Evolutionary conservation across 2,329 filamentous ascomycete species (phyloP).

Genomic region (Diplocarpon mali): DNA sequence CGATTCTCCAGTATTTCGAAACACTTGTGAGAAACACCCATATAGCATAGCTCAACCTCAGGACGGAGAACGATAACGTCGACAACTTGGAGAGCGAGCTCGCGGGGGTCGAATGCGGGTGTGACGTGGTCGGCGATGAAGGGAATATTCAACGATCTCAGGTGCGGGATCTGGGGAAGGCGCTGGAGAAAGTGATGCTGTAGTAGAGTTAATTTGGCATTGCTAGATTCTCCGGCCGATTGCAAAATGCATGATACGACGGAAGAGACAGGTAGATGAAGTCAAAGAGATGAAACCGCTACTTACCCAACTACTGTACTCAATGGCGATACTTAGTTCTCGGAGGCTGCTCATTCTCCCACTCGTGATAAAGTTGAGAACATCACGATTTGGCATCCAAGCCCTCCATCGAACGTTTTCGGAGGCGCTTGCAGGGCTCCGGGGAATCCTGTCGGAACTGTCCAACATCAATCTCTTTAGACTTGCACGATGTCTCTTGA

Average conservation of each 20-base stretch:
- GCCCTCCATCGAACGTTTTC: conserved; percentile 45
- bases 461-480: conserved; percentile 66
- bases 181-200: conserved; percentile 71
- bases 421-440: conserved; percentile 26
- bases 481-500: conserved; percentile 60
- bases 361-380: conserved; percentile 63
- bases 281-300: background rate
- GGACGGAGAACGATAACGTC: conserved; percentile 68
- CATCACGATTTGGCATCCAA: conserved; percentile 61
- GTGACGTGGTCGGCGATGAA: conserved; percentile 52
- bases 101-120: conserved; percentile 46
- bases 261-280: background rate
- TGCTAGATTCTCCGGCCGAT: too few relatives aligned
- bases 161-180: conserved; percentile 57
- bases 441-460: conserved; percentile 45
- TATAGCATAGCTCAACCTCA: conserved; percentile 66
- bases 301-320: conserved; percentile 70
- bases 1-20: conserved; percentile 67
- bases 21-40: conserved; percentile 67
- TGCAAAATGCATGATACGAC: too few relatives aligned
- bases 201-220: conserved; percentile 8
- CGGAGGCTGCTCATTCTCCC: conserved; percentile 61
- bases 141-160: conserved; percentile 61
- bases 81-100: conserved; percentile 65
- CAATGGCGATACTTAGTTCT: conserved; percentile 61